Evolutionary conservation across 331 rosid species (phyloP).

Genomic region (Pyracantha coccinea): DNA sequence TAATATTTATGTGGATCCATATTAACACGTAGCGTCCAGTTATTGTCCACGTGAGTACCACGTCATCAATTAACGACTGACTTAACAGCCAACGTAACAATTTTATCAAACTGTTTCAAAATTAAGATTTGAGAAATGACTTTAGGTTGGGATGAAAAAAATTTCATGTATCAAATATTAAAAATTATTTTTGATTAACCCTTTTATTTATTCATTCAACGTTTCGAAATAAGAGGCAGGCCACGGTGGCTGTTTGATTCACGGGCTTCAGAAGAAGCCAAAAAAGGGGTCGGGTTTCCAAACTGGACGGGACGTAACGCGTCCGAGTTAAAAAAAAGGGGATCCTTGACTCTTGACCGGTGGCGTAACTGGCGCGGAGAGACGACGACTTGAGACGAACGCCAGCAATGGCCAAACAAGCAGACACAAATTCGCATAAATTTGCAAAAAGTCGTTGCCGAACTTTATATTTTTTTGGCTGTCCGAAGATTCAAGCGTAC

Average conservation of each 20-base stretch:
- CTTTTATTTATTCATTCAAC: too few species aligned
- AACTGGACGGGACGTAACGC: not conserved
- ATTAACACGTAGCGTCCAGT: too few species aligned
- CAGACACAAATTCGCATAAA: not conserved
- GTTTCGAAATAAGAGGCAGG: not conserved
- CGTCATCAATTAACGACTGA: too few species aligned
- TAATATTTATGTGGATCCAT: too few species aligned
- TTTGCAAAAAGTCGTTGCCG: not conserved
- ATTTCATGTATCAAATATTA: too few species aligned
- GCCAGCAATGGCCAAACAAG: not conserved
- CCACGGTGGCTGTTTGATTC: not conserved
- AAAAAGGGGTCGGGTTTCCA: not conserved
- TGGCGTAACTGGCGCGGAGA: slow-evolving; percentile 8
- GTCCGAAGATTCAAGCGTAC: not conserved
- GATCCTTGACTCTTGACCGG: not conserved
- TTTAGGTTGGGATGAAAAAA: too few species aligned
- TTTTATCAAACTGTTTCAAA: too few species aligned
- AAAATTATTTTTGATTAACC: too few species aligned
- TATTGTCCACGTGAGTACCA: too few species aligned
- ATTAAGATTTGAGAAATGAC: too few species aligned
- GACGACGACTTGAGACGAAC: not conserved
- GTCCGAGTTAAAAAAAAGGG: not conserved
- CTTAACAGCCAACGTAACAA: too few species aligned
- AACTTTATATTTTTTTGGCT: not conserved
- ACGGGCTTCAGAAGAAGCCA: not conserved